Evolutionary conservation across 768 basidiomycete species (phyloP), one percentile per base, ranked within the genome.

Genomic region (Ramaria rubella): DNA sequence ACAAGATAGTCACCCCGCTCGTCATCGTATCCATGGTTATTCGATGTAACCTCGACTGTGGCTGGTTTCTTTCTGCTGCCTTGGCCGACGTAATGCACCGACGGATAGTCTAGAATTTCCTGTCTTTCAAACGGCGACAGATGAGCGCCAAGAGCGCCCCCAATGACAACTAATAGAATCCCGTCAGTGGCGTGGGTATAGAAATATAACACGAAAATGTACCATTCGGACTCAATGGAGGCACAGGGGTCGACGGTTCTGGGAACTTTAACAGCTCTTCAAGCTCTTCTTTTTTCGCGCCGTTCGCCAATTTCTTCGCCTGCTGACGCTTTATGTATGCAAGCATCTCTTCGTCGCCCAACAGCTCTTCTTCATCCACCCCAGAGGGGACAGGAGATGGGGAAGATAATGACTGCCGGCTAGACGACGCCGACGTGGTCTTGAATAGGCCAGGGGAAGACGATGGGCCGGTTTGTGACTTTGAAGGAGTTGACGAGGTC

Each of bases 331-430:
- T 82, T 60, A 97, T 90, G 70, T 95, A 99, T 58, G 88, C 86
- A 65, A 89, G 71, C 96, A 99, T 99, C 73, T 99, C 96, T 59
- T 96, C 94, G 66, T 99, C 96, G 15, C 90, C 96, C 17, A 88
- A 72, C 6, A 87, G 50, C 68, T 94, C 90, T 60, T 94, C 92
- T 58, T 94, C 94, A 58, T 91, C 91, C 2, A 88, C 75, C 2
- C 44, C 55, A 62, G 82, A 85, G 26, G 86, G 85, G 5, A 80
- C 82, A 0, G 94, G 93, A 1, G 94, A 95, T 3, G 91, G 90
- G 1, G 89, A 90, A 4, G 87, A 91, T 23, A 86, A 69, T 21
- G 87, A 87, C 58, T 87, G 83, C 33, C 86, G 79, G 63, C 84
- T 86, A 3, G 83, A 81, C 50, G 58, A 56, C 1, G 87, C 83